phyloP scores from a whole-genome alignment of 345 rosid species.

The Eucalyptus cladocalyx region DNA sequence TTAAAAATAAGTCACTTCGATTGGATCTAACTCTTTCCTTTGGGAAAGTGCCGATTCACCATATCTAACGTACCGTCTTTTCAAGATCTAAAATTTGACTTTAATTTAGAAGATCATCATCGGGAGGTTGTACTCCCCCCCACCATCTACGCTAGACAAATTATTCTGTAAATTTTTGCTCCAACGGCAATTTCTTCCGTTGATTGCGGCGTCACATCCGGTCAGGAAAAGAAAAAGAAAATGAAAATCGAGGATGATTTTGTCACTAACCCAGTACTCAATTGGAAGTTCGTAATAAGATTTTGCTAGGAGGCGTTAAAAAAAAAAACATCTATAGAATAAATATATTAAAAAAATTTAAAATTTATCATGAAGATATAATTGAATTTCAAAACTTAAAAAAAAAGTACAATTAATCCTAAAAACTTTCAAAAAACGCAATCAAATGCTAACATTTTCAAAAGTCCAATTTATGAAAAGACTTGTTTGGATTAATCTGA shows the following conservation, averaged over 20 bases:
- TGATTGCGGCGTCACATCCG: not conserved
- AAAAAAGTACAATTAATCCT: too few species aligned
- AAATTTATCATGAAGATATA: too few species aligned
- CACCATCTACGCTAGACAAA: not conserved
- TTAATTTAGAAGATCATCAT: not conserved
- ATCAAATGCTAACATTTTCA: too few species aligned
- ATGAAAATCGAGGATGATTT: not conserved
- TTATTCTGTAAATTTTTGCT: not conserved
- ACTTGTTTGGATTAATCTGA: too few species aligned
- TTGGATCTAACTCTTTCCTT: not conserved
- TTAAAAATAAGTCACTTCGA: not conserved
- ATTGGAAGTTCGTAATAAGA: not conserved
- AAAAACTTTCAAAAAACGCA: too few species aligned
- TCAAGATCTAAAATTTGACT: not conserved
- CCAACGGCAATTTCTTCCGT: not conserved
- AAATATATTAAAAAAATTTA: too few species aligned
- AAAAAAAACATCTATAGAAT: not conserved
- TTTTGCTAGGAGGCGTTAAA: not conserved
- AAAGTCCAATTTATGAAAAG: too few species aligned
- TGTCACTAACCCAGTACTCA: not conserved
- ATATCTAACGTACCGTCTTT: not conserved
- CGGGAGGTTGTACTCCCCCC: not conserved
- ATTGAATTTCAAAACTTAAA: too few species aligned
- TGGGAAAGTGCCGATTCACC: not conserved
- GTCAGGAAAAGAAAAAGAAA: not conserved